Conservation (phyloP, 2,329 filamentous ascomycete species). For the Cytospora paraplurivora region DNA sequence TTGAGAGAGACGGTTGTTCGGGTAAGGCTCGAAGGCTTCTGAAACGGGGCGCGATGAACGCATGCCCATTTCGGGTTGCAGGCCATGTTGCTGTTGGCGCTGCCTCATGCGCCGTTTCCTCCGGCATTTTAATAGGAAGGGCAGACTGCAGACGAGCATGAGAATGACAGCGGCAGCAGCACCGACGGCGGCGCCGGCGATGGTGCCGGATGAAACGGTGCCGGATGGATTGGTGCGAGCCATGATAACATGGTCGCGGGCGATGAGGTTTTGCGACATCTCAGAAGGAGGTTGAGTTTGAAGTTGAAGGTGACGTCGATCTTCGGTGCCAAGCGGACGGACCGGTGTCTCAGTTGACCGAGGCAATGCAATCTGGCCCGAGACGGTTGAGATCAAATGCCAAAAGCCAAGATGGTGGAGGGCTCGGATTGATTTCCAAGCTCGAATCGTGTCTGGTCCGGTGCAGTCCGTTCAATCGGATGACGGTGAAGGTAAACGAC, state of each 20-base stretch:
- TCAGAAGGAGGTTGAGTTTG: constrained; percentile 3
- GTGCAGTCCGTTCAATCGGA: constrained; percentile 8
- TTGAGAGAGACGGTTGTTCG: constrained; percentile 22
- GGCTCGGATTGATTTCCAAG: constrained; percentile 7
- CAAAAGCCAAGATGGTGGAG: constrained; percentile 10
- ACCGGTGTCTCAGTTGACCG: constrained; percentile 19
- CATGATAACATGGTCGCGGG: constrained; percentile 28
- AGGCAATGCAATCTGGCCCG: constrained; percentile 20
- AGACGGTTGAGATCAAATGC: constrained; percentile 5
- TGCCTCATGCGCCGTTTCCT: constrained; percentile 30
- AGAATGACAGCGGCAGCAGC: constrained; percentile 36
- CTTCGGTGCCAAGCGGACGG: constrained; percentile 16
- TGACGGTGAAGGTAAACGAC: constrained; percentile 9
- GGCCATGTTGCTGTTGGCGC: constrained; percentile 30
- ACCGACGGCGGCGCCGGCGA: constrained; percentile 41
- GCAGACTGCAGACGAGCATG: constrained; percentile 38
- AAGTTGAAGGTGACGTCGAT: constrained; percentile 21
- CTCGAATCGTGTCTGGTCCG: not conserved
- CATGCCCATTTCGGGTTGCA: constrained; percentile 36
- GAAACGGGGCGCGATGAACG: constrained; percentile 15
- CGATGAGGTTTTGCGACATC: constrained; percentile 22
- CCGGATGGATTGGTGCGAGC: constrained; percentile 30
- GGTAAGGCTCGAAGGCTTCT: constrained; percentile 18
- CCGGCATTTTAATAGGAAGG: constrained; percentile 38
- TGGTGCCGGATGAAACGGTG: constrained; percentile 33